Percentiles rank a stretch among this genome's conserved stretches.
Conservation (phyloP, 2,329 filamentous ascomycete species). For the Zarea fungicola region DNA sequence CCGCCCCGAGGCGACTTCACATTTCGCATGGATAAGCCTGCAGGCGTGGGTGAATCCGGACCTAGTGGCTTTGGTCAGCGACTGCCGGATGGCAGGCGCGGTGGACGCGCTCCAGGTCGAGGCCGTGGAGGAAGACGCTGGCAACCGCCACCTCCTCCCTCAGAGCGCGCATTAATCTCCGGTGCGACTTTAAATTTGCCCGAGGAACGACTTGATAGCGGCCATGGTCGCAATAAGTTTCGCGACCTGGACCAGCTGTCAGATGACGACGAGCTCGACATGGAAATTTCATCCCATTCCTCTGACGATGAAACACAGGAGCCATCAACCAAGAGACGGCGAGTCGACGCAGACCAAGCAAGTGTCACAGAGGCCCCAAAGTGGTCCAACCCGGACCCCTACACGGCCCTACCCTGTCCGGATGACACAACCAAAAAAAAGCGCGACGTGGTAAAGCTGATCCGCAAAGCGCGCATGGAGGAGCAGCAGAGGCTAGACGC, state of each 20-base stretch:
- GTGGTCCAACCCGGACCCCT: slow-evolving; percentile 96
- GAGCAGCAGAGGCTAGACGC: slow-evolving; percentile 41
- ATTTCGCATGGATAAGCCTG: slow-evolving; percentile 49
- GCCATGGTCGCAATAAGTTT: slow-evolving; percentile 45
- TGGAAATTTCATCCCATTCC: slow-evolving; percentile 51
- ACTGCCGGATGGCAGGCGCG: slow-evolving; percentile 19
- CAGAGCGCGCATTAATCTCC: slow-evolving; percentile 46
- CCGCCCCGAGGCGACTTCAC: slow-evolving; percentile 48
- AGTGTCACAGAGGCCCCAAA: slow-evolving; percentile 54
- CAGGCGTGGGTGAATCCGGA: slow-evolving; percentile 38
- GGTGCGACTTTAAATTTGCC: slow-evolving; percentile 36
- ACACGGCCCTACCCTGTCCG: slow-evolving; percentile 77
- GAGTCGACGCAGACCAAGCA: slow-evolving; percentile 24
- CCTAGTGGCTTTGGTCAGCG: slow-evolving; percentile 15
- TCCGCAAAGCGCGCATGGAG: slow-evolving; percentile 79
- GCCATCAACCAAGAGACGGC: slow-evolving; percentile 33
- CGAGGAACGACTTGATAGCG: slow-evolving; percentile 43
- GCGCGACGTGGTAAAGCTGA: slow-evolving; percentile 82
- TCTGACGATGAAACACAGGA: slow-evolving; percentile 30
- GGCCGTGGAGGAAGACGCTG: slow-evolving; percentile 25
- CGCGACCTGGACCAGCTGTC: slow-evolving; percentile 53
- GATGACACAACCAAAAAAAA: slow-evolving; percentile 70
- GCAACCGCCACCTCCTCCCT: slow-evolving; percentile 35
- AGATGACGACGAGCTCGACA: slow-evolving; percentile 58
- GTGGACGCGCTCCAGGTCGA: slow-evolving; percentile 21